Percentiles rank a stretch among this genome's conserved stretches.
phyloP scores from a whole-genome alignment of 176 grass and related monocot species.

The Phoenix dactylifera region DNA sequence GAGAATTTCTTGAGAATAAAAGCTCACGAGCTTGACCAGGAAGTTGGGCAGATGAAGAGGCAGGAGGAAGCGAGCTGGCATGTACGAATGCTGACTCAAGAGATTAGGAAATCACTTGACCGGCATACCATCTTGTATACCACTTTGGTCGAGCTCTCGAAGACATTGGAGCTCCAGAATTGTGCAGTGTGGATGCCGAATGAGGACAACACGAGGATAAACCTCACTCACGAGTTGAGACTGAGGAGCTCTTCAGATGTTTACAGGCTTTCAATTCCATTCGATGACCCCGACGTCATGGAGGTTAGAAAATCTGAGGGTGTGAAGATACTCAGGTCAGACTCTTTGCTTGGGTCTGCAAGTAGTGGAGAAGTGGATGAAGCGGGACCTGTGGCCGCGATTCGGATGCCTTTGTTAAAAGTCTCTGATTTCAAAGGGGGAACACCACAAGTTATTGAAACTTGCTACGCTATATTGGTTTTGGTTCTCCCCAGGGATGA shows the following conservation, averaged over 20 bases:
- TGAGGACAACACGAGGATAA: slow-evolving; percentile 37
- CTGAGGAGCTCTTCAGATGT: slow-evolving; percentile 29
- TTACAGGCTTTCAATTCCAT: slow-evolving; percentile 24
- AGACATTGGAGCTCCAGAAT: slow-evolving; percentile 51
- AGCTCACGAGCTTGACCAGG: slow-evolving; percentile 45
- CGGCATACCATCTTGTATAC: slow-evolving; percentile 65
- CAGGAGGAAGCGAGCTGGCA: slow-evolving; percentile 66
- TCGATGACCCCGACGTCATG: slow-evolving; percentile 38
- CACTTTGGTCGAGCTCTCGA: slow-evolving; percentile 75
- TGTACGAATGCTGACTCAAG: slow-evolving; percentile 72
- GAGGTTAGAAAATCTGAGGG: slow-evolving; percentile 40
- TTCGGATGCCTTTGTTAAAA: slow-evolving; percentile 70
- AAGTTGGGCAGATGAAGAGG: slow-evolving; percentile 60
- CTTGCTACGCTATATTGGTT: slow-evolving; percentile 60
- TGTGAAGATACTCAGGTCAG: slow-evolving; percentile 30
- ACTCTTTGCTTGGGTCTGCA: slow-evolving; percentile 40
- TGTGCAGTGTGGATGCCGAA: slow-evolving; percentile 79
- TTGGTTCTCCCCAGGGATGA: slow-evolving; percentile 42
- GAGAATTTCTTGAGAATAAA: slow-evolving; percentile 67
- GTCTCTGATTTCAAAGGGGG: slow-evolving; percentile 84
- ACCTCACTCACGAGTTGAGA: slow-evolving; percentile 59
- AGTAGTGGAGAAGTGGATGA: slow-evolving; percentile 36
- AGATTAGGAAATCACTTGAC: slow-evolving; percentile 70
- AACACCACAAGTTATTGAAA: slow-evolving; percentile 59
- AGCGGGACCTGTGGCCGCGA: slow-evolving; percentile 39